Conservation (phyloP, 352 stramenopile genomes). For the Phytophthora nicotianae region DNA sequence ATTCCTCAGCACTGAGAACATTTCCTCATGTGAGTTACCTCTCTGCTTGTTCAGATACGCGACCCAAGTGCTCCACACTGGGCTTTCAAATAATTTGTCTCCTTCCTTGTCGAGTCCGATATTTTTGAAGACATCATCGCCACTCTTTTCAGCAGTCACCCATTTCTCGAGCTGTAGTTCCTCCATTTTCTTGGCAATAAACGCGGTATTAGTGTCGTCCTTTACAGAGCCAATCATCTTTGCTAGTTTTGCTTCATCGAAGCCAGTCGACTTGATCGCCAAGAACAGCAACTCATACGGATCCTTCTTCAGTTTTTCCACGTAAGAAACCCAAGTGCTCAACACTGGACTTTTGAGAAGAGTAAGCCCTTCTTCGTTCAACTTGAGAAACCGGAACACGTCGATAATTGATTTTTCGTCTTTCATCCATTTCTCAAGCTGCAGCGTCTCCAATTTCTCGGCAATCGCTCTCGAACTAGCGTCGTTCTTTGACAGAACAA, state of each 20-base stretch:
- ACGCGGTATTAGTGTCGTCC: neutral
- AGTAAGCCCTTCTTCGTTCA: neutral
- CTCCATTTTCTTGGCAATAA: slow-evolving; percentile 2
- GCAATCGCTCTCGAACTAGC: neutral
- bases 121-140: neutral
- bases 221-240: slow-evolving; percentile 1
- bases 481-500: neutral
- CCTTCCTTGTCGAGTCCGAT: neutral
- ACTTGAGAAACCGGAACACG: neutral
- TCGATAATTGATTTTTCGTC: neutral
- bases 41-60: neutral
- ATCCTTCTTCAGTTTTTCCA: neutral
- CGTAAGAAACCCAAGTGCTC: neutral
- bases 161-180: neutral
- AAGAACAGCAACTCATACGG: neutral
- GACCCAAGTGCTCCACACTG: neutral
- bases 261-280: neutral
- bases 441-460: neutral
- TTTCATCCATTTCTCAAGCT: neutral
- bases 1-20: neutral
- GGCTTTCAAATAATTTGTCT: neutral
- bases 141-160: neutral
- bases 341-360: neutral
- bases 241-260: neutral
- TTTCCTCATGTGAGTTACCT: neutral